These are phyloP conservation scores for Quercus glauca DNA, from an alignment of 306 rosid genomes.

Conservation along the genomic window DNA sequence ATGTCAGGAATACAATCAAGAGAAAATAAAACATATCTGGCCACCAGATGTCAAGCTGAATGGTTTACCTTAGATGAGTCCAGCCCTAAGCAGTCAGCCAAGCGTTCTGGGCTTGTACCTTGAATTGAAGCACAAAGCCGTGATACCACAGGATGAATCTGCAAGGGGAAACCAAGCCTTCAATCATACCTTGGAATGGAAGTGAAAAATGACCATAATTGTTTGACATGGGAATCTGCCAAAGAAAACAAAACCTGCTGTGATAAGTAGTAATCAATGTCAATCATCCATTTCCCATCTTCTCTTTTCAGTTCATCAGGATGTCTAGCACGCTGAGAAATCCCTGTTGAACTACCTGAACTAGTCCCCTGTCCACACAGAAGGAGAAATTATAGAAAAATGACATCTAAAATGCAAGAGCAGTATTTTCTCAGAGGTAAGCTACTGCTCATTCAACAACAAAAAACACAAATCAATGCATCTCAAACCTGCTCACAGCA, in stretches of 20 bases:
- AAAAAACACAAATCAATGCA: constrained; percentile 6
- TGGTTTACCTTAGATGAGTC: constrained; percentile 77
- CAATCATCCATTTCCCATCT: constrained; percentile 94
- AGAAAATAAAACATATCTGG: background rate
- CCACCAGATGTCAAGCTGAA: constrained; percentile 12
- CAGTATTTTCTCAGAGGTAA: background rate
- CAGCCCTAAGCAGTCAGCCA: constrained; percentile 95
- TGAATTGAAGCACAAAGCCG: constrained; percentile 95
- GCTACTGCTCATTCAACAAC: constrained; percentile 17
- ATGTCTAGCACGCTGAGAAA: constrained; percentile 96
- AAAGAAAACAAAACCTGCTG: constrained; percentile 62
- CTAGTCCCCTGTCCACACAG: constrained; percentile 55
- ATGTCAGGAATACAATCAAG: constrained; percentile 14
- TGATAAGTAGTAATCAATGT: constrained; percentile 86
- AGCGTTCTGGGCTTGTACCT: constrained; percentile 92
- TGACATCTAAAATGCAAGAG: constrained; percentile 16
- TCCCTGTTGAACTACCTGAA: constrained; percentile 54
- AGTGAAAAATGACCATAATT: background rate
- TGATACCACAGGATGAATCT: constrained; percentile 98
- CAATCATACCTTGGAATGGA: constrained; percentile 17
- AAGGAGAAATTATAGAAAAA: constrained; percentile 9
- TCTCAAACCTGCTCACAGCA: constrained; percentile 86
- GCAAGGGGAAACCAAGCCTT: constrained; percentile 23
- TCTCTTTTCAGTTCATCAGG: constrained; percentile 94
- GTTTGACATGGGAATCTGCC: background rate